Conservation (phyloP, 768 basidiomycete species). For the Grammothele lineata region DNA sequence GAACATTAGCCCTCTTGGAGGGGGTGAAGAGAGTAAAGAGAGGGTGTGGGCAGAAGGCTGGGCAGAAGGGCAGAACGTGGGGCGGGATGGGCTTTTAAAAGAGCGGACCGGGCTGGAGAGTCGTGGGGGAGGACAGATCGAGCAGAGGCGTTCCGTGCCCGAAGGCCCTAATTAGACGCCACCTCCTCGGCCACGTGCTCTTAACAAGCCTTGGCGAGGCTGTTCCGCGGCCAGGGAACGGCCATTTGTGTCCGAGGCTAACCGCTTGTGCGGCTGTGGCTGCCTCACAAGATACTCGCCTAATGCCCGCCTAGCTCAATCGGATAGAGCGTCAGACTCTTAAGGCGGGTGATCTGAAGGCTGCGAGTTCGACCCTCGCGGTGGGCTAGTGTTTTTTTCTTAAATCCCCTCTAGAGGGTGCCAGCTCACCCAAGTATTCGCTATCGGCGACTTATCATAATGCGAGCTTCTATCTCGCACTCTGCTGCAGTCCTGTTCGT, state of each 20-base stretch:
- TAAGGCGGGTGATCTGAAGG: conserved; percentile 46
- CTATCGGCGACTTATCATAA: too few species aligned
- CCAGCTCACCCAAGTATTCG: too few species aligned
- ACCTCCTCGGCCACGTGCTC: too few species aligned
- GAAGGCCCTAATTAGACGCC: too few species aligned
- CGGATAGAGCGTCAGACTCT: conserved; percentile 66
- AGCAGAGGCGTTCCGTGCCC: too few species aligned
- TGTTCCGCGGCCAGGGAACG: too few species aligned
- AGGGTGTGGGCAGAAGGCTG: conserved; percentile 7
- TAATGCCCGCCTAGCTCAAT: conserved; percentile 58
- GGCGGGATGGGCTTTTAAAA: conserved; percentile 2
- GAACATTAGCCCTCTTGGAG: conserved; percentile 8
- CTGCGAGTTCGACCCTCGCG: conserved; percentile 64
- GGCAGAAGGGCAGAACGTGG: conserved; percentile 5
- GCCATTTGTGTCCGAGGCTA: too few species aligned
- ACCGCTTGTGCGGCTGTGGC: too few species aligned
- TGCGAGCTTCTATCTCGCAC: too few species aligned
- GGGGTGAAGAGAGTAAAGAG: conserved; percentile 5
- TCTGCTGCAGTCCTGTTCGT: too few species aligned
- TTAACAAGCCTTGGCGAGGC: too few species aligned
- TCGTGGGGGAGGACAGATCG: conserved; percentile 3
- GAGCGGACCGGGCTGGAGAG: conserved; percentile 3
- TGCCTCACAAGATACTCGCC: too few species aligned
- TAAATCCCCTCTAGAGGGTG: background rate
- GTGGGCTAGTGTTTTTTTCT: conserved; percentile 46